A percentile compares a stretch with the other conserved stretches of the same genome.
Evolutionary conservation across 2,329 filamentous ascomycete genomes (phyloP).

Genomic region (Dactylellina cionopaga): DNA sequence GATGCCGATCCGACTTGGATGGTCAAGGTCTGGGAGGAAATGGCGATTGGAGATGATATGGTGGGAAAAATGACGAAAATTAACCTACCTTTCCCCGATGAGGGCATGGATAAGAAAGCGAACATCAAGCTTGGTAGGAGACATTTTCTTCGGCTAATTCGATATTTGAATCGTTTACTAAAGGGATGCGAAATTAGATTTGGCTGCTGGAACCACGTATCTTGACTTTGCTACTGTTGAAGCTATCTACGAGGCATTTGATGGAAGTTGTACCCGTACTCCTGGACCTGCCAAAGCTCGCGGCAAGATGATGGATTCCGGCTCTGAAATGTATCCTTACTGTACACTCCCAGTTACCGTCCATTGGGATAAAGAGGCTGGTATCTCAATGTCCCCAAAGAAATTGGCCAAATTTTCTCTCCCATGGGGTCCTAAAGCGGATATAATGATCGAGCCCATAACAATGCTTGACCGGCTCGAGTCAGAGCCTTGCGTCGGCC

Average conservation of each 20-base stretch:
- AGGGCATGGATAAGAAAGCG: slow-evolving; percentile 1
- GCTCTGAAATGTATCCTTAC: neutral
- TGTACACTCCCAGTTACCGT: slow-evolving; percentile 32
- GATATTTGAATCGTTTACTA: neutral
- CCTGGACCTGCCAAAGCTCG: neutral
- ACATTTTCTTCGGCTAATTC: neutral
- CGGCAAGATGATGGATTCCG: no score
- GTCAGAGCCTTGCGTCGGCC: neutral
- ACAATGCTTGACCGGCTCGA: slow-evolving; percentile 21
- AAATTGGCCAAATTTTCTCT: slow-evolving; percentile 8
- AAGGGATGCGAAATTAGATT: slow-evolving; percentile 7
- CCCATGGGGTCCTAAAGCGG: slow-evolving; percentile 20
- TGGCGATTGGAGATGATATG: neutral
- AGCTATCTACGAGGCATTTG: slow-evolving; percentile 32
- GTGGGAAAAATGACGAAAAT: neutral
- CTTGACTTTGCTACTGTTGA: slow-evolving; percentile 24
- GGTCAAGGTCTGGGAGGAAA: slow-evolving; percentile 16
- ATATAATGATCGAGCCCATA: slow-evolving; percentile 23
- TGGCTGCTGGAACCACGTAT: slow-evolving; percentile 21
- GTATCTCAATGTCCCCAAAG: neutral
- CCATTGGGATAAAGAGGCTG: neutral
- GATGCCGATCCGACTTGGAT: slow-evolving; percentile 29
- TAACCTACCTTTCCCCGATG: slow-evolving; percentile 14
- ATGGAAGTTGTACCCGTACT: slow-evolving; percentile 20
- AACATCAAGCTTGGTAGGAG: slow-evolving; percentile 36